Percentiles rank a stretch among this genome's conserved stretches.
phyloP scores from a whole-genome alignment of 495 filamentous ascomycete species.

The Alectoria sarmentosa region DNA sequence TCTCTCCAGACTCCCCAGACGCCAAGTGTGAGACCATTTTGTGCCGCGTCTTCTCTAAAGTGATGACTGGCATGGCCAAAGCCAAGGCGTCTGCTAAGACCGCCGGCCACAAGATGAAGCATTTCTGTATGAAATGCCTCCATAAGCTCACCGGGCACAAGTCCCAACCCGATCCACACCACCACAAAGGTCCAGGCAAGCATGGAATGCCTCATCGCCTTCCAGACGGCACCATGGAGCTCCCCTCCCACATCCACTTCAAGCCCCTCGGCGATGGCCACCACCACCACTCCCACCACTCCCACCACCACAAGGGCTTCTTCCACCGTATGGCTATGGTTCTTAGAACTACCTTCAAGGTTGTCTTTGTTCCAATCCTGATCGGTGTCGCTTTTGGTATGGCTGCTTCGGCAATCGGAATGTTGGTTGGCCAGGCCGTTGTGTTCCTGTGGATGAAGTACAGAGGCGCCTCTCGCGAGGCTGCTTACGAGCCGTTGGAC shows the following conservation, averaged over 20 bases:
- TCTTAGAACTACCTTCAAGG: conserved; percentile 26
- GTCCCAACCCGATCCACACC: conserved; percentile 12
- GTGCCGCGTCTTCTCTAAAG: conserved; percentile 27
- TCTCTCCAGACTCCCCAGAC: conserved; percentile 19
- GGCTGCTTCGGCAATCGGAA: conserved; percentile 45
- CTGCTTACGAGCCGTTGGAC: conserved; percentile 18
- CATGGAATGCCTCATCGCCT: conserved; percentile 16
- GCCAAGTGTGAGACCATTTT: conserved; percentile 25
- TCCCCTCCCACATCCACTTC: conserved; percentile 28
- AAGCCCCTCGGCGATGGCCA: conserved; percentile 29
- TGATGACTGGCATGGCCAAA: conserved; percentile 19
- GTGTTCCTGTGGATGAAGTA: conserved; percentile 43
- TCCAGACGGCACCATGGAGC: conserved; percentile 19
- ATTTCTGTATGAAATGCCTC: conserved; percentile 26
- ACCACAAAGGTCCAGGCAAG: conserved; percentile 3
- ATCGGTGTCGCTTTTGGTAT: conserved; percentile 45
- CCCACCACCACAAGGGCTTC: conserved; percentile 34
- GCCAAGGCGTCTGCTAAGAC: conserved; percentile 23
- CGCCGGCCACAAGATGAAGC: conserved; percentile 24
- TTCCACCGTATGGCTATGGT: conserved; percentile 18
- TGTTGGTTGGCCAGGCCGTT: conserved; percentile 45
- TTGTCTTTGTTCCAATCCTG: conserved; percentile 45
- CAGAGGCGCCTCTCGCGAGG: conserved; percentile 8
- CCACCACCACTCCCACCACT: conserved; percentile 26
- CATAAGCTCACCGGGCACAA: conserved; percentile 16